Base-by-base conservation (phyloP, 805 yeast genomes). In the Maudiozyma serrabonitensis region DNA sequence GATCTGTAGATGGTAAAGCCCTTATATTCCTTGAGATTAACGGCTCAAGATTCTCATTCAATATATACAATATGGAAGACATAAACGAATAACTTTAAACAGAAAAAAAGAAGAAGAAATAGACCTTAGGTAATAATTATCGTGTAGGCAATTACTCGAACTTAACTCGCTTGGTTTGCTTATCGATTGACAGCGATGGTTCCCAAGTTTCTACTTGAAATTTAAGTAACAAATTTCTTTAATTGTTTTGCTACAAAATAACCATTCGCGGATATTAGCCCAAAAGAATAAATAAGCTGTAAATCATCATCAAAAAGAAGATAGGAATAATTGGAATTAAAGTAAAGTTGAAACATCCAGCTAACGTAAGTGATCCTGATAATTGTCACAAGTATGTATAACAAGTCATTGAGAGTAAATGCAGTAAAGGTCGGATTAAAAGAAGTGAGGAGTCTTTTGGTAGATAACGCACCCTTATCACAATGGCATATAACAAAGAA, bases 371-470 rank as follows among this genome's bases (percentile, higher is more conserved):
- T 21, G 23, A 21, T 21, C 23, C 23, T 4, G 23, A 3, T 35
- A 6, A n/a, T 4, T 9, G 6, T 19, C 9, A 6, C 8, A 23
- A 28, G 9, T n/a, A 72, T 71, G 75, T 69, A 66, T 53, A 72
- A 71, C 55, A 69, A 67, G 50, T 63, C 73, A 32, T 50, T 57
- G 9, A 66, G 63, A 48, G 47, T 52, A 1, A 60, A 60, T 4
- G 65, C 73, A 7, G 48, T 62, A 4, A 68, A 57, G 28, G 49
- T 72, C 7, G 46, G 60, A 0, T 7, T 52, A 0, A 49, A 50
- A 2, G 66, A 65, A 23, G 38, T 73, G 3, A 28, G 52, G 2
- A 31, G 46, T 2, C 51, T 53, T 1, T 39, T 71, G 15, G 9
- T 13, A 6, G 23, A 46, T 25, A 8, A 13, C 5, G 46, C 45